Base-by-base conservation (phyloP, 1,139 yeast species). In the Yamadazyma friedrichii region DNA sequence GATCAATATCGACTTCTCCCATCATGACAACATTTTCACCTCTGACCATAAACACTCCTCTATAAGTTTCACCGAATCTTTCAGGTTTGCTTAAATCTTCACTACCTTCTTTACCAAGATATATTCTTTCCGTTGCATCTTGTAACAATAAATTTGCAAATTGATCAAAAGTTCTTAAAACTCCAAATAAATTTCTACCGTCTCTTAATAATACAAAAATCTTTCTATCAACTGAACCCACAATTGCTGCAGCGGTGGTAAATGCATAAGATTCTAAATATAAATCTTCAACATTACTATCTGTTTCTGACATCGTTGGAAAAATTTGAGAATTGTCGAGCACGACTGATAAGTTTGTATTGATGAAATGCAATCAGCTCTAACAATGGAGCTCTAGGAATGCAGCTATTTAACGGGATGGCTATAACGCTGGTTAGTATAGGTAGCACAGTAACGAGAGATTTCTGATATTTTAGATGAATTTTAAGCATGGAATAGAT, bases 1-100 rank as follows among this genome's bases (percentile, higher is more conserved):
- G 78, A 57, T 88, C 96, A 48, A 89, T 85, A 61, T 93, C 97
- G 42, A 93, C 77, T 60, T 93, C 98, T 16, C 98, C 98, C 63
- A 93, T 65, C 81, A 91, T 80, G n/a, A 91, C 95, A 12, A 93
- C 95, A 56, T 93, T 93, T 63, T 93, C 99, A 48, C 99, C 98
- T 65, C 98, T 85, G 31, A 94, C 85, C 71, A 94, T 80, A 57
- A 84, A 85, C 39, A 88, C 88, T 1, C 95, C 95, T 42, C 88
- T 76, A 44, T 76, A 75, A 20, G 70, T 72, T 61, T 93, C 96
- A 6, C 88, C 96, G 59, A 82, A 93, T 51, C 67, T 68, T 52
- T 52, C 73, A 54, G 54, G 74, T 35, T 46, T 44, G 16, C 35
- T 38, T 20, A 50, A 43, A 61, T 40, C 73, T 64, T 22, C 65